Evolutionary conservation across 768 basidiomycete genomes (phyloP).

Genomic region (Lentinula sp.): DNA sequence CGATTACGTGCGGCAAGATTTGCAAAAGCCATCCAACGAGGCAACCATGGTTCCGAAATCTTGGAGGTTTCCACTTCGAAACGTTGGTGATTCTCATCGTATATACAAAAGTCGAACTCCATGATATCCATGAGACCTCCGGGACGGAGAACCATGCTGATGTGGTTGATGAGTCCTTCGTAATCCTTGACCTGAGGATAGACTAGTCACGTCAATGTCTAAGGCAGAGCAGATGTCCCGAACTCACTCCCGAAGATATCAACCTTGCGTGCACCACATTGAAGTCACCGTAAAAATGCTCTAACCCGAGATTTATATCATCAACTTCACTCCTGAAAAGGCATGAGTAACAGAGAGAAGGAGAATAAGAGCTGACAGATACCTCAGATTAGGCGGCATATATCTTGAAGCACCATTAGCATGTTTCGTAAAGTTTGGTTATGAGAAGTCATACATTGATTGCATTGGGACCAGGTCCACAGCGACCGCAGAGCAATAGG

Average conservation of each 20-base stretch:
- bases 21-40: constrained; percentile 57
- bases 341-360: constrained; percentile 5
- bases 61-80: constrained; percentile 36
- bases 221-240: constrained; percentile 7
- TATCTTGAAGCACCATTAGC: constrained; percentile 27
- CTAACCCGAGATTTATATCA: constrained; percentile 78
- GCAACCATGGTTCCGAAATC: constrained; percentile 48
- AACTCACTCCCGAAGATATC: constrained; percentile 65
- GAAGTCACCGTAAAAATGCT: constrained; percentile 77
- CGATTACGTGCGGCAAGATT: constrained; percentile 44
- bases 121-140: constrained; percentile 60
- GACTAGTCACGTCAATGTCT: constrained; percentile 8
- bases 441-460: constrained; percentile 41
- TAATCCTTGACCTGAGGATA: constrained; percentile 61
- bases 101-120: constrained; percentile 67
- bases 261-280: constrained; percentile 71
- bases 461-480: constrained; percentile 83
- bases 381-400: constrained; percentile 73
- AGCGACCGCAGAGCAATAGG: constrained; percentile 60
- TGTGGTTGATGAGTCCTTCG: constrained; percentile 55
- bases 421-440: constrained; percentile 10
- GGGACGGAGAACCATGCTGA: constrained; percentile 59
- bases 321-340: constrained; percentile 68
- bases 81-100: constrained; percentile 42
- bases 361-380: constrained; percentile 3